Percentiles rank a stretch among this genome's conserved stretches.
These are phyloP conservation scores for Limnomonas spitsbergensis DNA, from an alignment of 139 green algal species.

Conservation along the genomic window DNA sequence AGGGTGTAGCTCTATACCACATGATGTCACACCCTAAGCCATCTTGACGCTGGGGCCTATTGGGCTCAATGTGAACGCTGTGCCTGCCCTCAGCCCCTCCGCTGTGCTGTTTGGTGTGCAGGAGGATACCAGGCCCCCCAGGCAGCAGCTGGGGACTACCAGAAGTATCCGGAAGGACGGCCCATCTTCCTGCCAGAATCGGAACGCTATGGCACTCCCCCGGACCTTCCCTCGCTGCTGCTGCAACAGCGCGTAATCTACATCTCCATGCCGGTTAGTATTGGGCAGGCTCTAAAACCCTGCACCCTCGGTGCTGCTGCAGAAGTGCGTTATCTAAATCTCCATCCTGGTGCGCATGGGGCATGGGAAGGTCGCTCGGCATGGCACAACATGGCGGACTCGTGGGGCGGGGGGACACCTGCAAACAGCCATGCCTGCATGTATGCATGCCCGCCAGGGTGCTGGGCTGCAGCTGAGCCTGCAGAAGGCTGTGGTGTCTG, in stretches of 20 bases:
- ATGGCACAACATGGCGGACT: no score
- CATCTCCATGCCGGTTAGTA: conserved; percentile 75
- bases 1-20: no score
- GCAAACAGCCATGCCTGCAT: no score
- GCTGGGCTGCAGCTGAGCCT: no score
- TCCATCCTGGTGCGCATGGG: conserved; percentile 84
- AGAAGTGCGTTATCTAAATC: conserved; percentile 80
- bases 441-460: no score
- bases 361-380: no score
- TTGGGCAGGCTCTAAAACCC: background rate
- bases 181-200: conserved; percentile 59
- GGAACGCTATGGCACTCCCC: conserved; percentile 57
- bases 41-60: no score
- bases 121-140: conserved; percentile 1
- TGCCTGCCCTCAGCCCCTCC: no score
- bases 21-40: no score
- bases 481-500: no score
- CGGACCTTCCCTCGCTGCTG: conserved; percentile 80
- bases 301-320: conserved; percentile 71
- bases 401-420: no score
- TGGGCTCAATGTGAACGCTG: no score
- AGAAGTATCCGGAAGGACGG: conserved; percentile 49
- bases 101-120: background rate
- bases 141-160: conserved; percentile 54
- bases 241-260: conserved; percentile 82